Percentiles rank a stretch among this genome's conserved stretches.
phyloP scores from a whole-genome alignment of 257 asterid species.

The Salvia rosmarinus region DNA sequence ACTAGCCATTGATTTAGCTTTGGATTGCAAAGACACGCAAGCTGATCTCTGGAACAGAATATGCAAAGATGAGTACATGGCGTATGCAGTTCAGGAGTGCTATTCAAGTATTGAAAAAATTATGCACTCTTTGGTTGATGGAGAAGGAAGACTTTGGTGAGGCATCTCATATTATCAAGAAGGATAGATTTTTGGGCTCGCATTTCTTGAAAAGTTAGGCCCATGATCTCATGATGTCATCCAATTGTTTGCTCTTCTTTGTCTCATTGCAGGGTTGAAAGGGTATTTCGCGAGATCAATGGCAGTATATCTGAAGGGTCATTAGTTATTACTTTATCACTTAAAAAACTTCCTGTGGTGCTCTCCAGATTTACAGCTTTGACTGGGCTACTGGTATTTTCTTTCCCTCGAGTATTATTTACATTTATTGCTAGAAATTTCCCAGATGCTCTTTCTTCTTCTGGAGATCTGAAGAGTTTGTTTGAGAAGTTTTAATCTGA shows the following conservation, averaged over 20 bases:
- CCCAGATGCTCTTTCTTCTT: constrained; percentile 18
- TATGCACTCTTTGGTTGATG: constrained; percentile 86
- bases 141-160: constrained; percentile 95
- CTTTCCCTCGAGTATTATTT: constrained; percentile 27
- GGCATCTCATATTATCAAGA: constrained; percentile 25
- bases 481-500: constrained; percentile 24
- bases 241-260: constrained; percentile 29
- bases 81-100: constrained; percentile 97
- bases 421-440: constrained; percentile 21
- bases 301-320: constrained; percentile 82
- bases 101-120: constrained; percentile 85
- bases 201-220: constrained; percentile 1
- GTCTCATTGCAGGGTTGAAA: constrained; percentile 78
- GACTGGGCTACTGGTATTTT: constrained; percentile 89
- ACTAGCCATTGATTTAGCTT: constrained; percentile 92
- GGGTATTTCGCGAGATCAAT: constrained; percentile 88
- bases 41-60: constrained; percentile 89
- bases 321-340: constrained; percentile 70
- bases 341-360: constrained; percentile 82
- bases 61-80: constrained; percentile 94
- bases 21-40: constrained; percentile 96
- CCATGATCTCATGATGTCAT: constrained; percentile 23
- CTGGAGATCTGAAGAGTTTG: constrained; percentile 18
- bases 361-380: constrained; percentile 87
- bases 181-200: constrained; percentile 4